A percentile compares a stretch with the other conserved stretches of the same genome.
Conservation (phyloP, 805 yeast species). For the Wickerhamomyces xylosicus region DNA sequence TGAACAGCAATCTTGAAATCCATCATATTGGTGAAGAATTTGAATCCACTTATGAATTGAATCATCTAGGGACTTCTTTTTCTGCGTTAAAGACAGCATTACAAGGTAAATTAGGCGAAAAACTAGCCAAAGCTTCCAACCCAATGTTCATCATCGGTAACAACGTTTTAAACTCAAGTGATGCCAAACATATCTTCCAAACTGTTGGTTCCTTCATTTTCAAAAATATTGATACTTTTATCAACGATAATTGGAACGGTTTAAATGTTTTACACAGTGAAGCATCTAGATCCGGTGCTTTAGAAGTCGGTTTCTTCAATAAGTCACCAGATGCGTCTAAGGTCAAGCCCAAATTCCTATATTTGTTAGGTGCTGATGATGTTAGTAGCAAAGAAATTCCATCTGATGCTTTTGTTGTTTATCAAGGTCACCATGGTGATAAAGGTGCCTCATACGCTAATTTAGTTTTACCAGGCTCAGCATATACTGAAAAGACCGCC, state of each 20-base stretch:
- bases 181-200: constrained; percentile 50
- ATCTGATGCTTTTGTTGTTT: constrained; percentile 75
- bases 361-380: constrained; percentile 81
- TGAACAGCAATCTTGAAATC: constrained; percentile 55
- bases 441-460: constrained; percentile 82
- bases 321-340: constrained; percentile 26
- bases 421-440: constrained; percentile 91
- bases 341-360: constrained; percentile 62
- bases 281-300: constrained; percentile 82
- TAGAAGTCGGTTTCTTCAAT: constrained; percentile 67
- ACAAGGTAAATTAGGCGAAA: constrained; percentile 58
- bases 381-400: constrained; percentile 60
- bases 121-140: constrained; percentile 51
- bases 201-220: constrained; percentile 50
- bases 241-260: constrained; percentile 73
- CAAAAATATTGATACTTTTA: constrained; percentile 40
- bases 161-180: constrained; percentile 60
- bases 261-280: constrained; percentile 72
- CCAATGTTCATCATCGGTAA: constrained; percentile 80
- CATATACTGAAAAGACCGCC: constrained; percentile 80
- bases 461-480: constrained; percentile 78
- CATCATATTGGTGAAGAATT: constrained; percentile 68
- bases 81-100: constrained; percentile 50
- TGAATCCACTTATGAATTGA: constrained; percentile 63
- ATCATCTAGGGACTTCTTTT: constrained; percentile 52